phyloP scores from a whole-genome alignment of 2,329 filamentous ascomycete genomes.

The Cladosporium sp. region DNA sequence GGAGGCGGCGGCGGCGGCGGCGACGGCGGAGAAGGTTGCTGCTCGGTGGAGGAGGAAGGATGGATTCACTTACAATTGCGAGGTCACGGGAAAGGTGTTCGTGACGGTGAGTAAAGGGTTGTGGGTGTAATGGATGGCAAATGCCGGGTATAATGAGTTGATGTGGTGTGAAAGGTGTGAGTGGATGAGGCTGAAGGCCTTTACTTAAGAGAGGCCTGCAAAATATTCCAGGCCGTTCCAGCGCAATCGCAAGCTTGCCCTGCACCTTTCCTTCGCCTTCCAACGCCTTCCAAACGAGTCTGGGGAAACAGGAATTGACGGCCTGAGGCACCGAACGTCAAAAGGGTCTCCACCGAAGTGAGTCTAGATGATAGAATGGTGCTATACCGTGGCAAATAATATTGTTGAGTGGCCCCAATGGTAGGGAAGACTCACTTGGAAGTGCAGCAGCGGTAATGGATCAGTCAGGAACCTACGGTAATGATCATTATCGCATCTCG shows the following conservation, averaged over 20 bases:
- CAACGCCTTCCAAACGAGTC: too few species aligned
- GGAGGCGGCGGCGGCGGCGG: not conserved
- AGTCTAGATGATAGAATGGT: too few species aligned
- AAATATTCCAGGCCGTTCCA: conserved; percentile 6
- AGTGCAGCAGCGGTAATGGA: too few species aligned
- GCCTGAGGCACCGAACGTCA: too few species aligned
- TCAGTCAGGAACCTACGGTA: too few species aligned
- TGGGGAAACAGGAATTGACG: too few species aligned
- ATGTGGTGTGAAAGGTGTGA: conserved; percentile 2
- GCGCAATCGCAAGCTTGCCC: not conserved
- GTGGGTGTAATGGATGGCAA: conserved; percentile 4
- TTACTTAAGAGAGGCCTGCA: conserved; percentile 4
- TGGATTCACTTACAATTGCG: conserved; percentile 10
- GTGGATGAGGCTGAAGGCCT: conserved; percentile 7
- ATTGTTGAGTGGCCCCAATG: too few species aligned
- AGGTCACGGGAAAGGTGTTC: conserved; percentile 3
- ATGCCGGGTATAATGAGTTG: conserved; percentile 10
- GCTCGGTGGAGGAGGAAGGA: not conserved
- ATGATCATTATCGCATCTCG: too few species aligned
- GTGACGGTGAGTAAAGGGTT: conserved; percentile 2
- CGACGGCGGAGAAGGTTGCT: not conserved
- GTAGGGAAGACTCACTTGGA: too few species aligned
- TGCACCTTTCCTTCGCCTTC: too few species aligned
- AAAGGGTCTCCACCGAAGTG: too few species aligned
- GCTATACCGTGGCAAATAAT: too few species aligned